Evolutionary conservation across 1,139 yeast species (phyloP), one percentile per base, ranked within the genome.

Genomic region (Meyerozyma guilliermondii): DNA sequence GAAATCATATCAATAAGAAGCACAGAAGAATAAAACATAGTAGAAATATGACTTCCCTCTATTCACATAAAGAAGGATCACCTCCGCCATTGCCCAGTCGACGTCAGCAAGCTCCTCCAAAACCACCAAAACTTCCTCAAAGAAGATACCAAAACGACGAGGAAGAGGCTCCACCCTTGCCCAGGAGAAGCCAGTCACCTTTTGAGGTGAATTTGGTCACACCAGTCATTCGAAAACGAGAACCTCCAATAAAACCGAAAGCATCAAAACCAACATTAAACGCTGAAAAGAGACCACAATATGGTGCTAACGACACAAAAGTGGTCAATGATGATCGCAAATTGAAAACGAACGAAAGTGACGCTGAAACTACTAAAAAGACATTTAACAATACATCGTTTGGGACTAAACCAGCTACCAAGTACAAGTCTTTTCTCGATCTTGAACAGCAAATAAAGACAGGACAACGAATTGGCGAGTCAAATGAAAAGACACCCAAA

Each of bases 381-480:
- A n/a, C 28, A 10, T 6, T n/a, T n/a, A 26, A 26, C 4, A n/a
- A n/a, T 3, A n/a, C 13, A n/a, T n/a, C 11, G 13, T 11, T 11
- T 7, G 28, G 11, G 13, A 3, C 28, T n/a, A 5, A 26, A 6
- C 28, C 13, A 7, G 28, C 28, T 26, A 39, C 43, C 7, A 43
- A 46, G 30, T 51, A 50, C 39, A 43, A 49, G 26, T 56, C 65
- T 4, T 62, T 62, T 43, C 41, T 53, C 3, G 55, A 58, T n/a
- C 50, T 60, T 43, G 65, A 61, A 39, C 39, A 39, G 1, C 41
- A 48, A 7, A 58, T 61, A 13, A 52, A 47, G 22, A 29, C 38
- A 3, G 50, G 50, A 2, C 33, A 35, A 22, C 27, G 35, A 38
- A 23, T 24, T 31, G 22, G 42, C 27, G 13, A 5, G 5, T n/a